phyloP scores from a whole-genome alignment of 345 rosid species.

The Aquilaria sinensis region DNA sequence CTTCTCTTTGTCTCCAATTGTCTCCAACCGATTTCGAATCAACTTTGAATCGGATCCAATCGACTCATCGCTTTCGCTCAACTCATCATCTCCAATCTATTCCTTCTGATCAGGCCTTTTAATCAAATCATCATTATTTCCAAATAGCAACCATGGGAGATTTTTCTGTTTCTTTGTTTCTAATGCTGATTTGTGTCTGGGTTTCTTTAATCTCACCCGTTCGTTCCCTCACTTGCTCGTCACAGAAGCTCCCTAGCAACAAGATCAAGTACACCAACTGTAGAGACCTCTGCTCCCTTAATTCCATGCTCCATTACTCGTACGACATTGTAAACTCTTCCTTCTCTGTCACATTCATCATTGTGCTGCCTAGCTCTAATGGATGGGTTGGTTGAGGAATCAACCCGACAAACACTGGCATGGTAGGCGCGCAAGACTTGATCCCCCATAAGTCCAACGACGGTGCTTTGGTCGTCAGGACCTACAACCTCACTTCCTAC shows the following conservation, averaged over 20 bases:
- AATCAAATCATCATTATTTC: no score
- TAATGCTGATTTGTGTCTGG: constrained; percentile 12
- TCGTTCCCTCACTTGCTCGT: constrained; percentile 39
- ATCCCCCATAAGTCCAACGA: constrained; percentile 38
- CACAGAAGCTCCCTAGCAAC: constrained; percentile 30
- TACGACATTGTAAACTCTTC: constrained; percentile 66
- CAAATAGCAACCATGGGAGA: no score
- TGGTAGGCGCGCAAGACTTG: constrained; percentile 64
- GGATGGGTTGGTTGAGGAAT: constrained; percentile 96
- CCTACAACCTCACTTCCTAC: constrained; percentile 46
- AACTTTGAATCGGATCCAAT: no score
- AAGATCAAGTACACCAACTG: constrained; percentile 34
- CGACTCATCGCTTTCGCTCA: no score
- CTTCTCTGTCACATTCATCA: constrained; percentile 66
- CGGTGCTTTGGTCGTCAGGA: constrained; percentile 26
- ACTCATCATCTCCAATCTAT: no score
- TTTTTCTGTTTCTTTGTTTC: no score
- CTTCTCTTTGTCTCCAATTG: no score
- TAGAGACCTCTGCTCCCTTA: constrained; percentile 40
- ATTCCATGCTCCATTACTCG: constrained; percentile 60
- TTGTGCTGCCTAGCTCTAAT: constrained; percentile 32
- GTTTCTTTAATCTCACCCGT: constrained; percentile 34
- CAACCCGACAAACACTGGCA: constrained; percentile 45
- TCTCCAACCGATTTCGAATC: no score
- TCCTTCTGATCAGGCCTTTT: no score